Evolutionary conservation across 805 yeast genomes (phyloP), one percentile per base, ranked within the genome.

Genomic region (Citeromyces nyonsensis): DNA sequence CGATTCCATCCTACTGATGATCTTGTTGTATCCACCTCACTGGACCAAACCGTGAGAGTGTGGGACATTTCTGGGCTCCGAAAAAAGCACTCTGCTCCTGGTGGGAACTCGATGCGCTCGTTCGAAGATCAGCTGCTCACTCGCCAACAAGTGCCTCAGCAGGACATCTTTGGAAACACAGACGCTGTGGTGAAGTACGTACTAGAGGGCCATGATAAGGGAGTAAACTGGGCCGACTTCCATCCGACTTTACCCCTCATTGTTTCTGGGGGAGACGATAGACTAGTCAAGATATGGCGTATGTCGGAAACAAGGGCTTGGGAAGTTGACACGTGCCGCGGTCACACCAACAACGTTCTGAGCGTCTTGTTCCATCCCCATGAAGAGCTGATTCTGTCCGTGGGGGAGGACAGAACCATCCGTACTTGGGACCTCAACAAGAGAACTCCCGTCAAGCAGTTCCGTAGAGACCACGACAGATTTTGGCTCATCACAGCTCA

Each of bases 321-420:
- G 97, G 98, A 93, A 56, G 94, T 93, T 37, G 99, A 91, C 52
- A 82, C 96, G 18, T 88, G 96, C 56, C 73, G 98, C 49, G 98
- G 98, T 35, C 99, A 91, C 56, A 82, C 95, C 20, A 86, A 86
- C 49, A 85, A 82, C 52, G 95, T 91, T 33, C 74, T 85, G 33
- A 66, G 91, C 54, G 85, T 83, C 26, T 61, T 81, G 33, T 93
- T 93, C 70, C 95, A 91, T 52, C 96, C 97, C 28, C 73, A 75
- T 40, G 91, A 84, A 56, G 95, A 91, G 45, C 62, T 88, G 49
- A 85, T 91, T 41, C 62, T 91, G 33, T 86, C 97, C 25, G 94
- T 85, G 28, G 80, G 94, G 43, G 97, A 91, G 53, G 99, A 91
- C 59, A 85, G 83, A 59, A 88, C 97, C 11, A 72, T 91, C 43